Base-by-base conservation (phyloP, 257 asterid genomes). In the Rubia yunnanensis region DNA sequence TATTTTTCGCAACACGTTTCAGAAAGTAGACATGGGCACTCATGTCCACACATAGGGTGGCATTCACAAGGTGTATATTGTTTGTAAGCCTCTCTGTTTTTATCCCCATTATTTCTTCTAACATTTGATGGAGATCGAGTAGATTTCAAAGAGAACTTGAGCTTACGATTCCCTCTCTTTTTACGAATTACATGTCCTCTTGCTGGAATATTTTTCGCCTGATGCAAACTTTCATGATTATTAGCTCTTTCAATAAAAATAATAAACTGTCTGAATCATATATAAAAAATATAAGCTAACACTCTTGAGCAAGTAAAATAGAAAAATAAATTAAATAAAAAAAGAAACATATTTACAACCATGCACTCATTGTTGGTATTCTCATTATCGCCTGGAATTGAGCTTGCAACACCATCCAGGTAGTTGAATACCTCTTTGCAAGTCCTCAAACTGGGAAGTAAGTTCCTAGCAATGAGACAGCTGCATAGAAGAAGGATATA, bases 91-190 rank as follows among this genome's bases (percentile, higher is more conserved):
- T 44, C 50, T 77, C 65, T 82, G 65, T 90, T 89, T 80, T 94
- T 94, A 70, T 97, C 99, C 73, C 88, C 95, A 8, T 77, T 86
- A 56, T 85, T 79, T 81, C 94, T 83, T 83, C 97, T 90, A 96
- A 96, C 90, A 59, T 88, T 81, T 36, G 97, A 88, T 31, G 99
- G 99, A 79, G 89, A 97, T 32, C 99, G 97, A 68, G 97, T 89
- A 73, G 97, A 94, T 71, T 94, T 94, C 80, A 90, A 80, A 31
- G 99, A 94, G 72, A 91, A 88, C 72, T 90, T 94, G 44, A 90
- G 88, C 87, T 86, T 94, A 35, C 97, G 85, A 39, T 80, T 82
- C 73, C 97, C 80, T 44, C 99, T 97, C 74, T 94, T 86, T 77
- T 89, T 88, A 73, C 99, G 94, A 71, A 87, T 84, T 70, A 87